Conservation (phyloP, 139 green algal genomes). For the Spirogloea muscicola region DNA sequence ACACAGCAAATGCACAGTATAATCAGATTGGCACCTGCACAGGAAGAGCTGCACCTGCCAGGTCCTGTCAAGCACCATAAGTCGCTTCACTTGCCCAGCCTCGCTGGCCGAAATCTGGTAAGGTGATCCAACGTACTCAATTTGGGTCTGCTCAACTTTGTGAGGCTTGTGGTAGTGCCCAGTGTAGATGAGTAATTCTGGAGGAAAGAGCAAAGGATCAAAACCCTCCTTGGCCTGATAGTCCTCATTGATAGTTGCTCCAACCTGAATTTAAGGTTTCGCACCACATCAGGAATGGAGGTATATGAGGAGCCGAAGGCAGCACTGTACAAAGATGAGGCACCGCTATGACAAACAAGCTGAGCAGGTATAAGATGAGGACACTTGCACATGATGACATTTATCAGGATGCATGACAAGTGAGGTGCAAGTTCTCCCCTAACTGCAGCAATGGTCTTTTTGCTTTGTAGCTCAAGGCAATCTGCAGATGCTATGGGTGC, state of each 20-base stretch:
- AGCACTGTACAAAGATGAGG: neutral
- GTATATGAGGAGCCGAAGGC: neutral
- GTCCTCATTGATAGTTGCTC: conserved; percentile 73
- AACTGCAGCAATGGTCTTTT: too few species aligned
- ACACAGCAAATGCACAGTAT: too few species aligned
- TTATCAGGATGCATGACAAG: neutral
- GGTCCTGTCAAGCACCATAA: conserved; percentile 76
- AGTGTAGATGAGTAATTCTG: conserved; percentile 65
- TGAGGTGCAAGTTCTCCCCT: neutral
- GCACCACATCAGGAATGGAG: neutral
- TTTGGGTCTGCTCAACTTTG: conserved; percentile 51
- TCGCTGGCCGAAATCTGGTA: conserved; percentile 78
- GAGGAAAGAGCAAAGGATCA: conserved; percentile 65
- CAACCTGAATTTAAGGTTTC: conserved; percentile 40
- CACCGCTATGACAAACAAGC: neutral
- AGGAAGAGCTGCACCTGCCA: conserved; percentile 64
- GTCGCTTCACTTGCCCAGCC: conserved; percentile 72
- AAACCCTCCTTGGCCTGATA: conserved; percentile 75
- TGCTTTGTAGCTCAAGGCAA: too few species aligned
- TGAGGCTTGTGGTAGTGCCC: conserved; percentile 96
- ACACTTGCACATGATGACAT: too few species aligned
- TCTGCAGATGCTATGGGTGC: too few species aligned
- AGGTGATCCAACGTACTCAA: conserved; percentile 82
- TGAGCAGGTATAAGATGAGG: neutral
- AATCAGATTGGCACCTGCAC: too few species aligned